These are phyloP conservation scores for Darksidea phi DNA, from an alignment of 495 filamentous ascomycete species.

Conservation along the genomic window DNA sequence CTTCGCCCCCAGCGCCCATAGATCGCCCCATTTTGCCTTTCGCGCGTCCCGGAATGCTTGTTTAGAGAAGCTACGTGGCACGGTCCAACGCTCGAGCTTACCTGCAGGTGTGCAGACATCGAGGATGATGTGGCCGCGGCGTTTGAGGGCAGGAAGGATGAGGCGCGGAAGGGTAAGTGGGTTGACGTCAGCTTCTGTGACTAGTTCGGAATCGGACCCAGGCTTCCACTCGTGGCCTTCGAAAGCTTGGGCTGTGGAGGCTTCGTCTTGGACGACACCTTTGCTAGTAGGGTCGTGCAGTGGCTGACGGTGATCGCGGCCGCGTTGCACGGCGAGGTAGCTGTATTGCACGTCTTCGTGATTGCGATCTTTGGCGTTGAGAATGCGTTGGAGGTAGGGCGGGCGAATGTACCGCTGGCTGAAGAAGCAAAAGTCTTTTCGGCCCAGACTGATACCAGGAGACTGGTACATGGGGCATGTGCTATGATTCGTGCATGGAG, in stretches of 20 bases:
- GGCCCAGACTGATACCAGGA: slow-evolving; percentile 63
- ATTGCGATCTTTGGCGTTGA: slow-evolving; percentile 68
- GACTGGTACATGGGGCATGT: slow-evolving; percentile 83
- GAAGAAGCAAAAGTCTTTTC: slow-evolving; percentile 92
- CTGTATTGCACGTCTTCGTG: slow-evolving; percentile 89
- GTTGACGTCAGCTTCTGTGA: slow-evolving; percentile 44
- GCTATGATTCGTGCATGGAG: slow-evolving; percentile 89
- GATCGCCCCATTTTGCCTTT: slow-evolving; percentile 86
- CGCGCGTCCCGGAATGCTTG: slow-evolving; percentile 86
- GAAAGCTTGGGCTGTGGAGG: slow-evolving; percentile 45
- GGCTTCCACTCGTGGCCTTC: slow-evolving; percentile 37
- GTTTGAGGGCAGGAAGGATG: slow-evolving; percentile 79
- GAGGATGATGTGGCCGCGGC: slow-evolving; percentile 79
- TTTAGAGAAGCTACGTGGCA: slow-evolving; percentile 75
- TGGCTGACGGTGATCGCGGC: slow-evolving; percentile 46
- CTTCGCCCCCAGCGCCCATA: slow-evolving; percentile 95
- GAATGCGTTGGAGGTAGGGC: slow-evolving; percentile 72
- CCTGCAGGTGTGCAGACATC: slow-evolving; percentile 88
- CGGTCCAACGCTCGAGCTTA: slow-evolving; percentile 89
- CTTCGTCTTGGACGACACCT: slow-evolving; percentile 41
- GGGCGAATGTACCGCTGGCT: slow-evolving; percentile 84
- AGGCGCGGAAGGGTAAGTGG: slow-evolving; percentile 73
- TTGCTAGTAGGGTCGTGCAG: slow-evolving; percentile 20
- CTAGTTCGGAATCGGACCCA: slow-evolving; percentile 48
- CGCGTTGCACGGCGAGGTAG: slow-evolving; percentile 84